Base-by-base conservation (phyloP, 2,329 filamentous ascomycete genomes). In the Colletotrichum sp. region DNA sequence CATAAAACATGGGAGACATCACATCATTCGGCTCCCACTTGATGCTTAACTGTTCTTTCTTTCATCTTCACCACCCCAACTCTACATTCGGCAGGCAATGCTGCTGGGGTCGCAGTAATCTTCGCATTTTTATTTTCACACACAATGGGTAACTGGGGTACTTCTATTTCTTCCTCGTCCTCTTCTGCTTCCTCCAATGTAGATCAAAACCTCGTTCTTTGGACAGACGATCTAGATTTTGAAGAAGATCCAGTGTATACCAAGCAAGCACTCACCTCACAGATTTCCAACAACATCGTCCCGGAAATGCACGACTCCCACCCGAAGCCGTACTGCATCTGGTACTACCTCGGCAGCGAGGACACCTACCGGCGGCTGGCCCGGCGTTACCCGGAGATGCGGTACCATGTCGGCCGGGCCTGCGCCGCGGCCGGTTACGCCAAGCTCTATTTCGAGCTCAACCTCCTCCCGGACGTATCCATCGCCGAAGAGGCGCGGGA, bases 271-370 rank as follows among this genome's bases (percentile, higher is more conserved):
- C 3, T 30, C 55, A 25, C 55, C 27, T 27, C 55, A 1, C 25
- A 27, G 1, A 59, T 30, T 6, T 27, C 25, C 8, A 59, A 64
- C 22, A 34, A 19, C 30, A 55, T 13, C 44, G 5, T 84, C 22
- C 84, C 83, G 6, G 77, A 79, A 15, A 69, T 69, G 67, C 7
- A 22, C 16, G 59, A 74, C 57, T 63, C 75, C 13, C 78, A 81
- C 19, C 63, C 80, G n/a, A 69, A 34, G 67, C 84, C 82, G 5
- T 86, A 86, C 77, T 86, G 84, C 72, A 85, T 87, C 55, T 87
- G 85, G 85, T 76, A 85, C 73, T 80, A 85, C 1, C 39, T 82
- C 0, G 82, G 85, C 4, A 74, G 71, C 2, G 83, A 87, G 72
- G 81, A 82, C 1, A 87, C 84, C 2, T 85, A 84, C 67, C 81